Conservation (phyloP, 192 early-diverging fungal species). For the Obelidium mucronatum region DNA sequence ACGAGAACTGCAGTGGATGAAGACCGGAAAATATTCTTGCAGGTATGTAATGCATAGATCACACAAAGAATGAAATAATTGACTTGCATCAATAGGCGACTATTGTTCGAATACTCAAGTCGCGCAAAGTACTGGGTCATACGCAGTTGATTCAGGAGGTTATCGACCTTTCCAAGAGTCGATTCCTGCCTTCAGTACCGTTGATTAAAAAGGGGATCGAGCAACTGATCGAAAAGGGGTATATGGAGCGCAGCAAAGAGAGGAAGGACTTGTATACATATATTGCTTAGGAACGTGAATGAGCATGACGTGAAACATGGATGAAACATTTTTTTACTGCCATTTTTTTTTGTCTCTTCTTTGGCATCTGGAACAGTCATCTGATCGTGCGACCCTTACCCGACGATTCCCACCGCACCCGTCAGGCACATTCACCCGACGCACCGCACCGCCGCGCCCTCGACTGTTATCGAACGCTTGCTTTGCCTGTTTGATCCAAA, state of each 20-base stretch:
- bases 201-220: slow-evolving; percentile 89
- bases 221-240: slow-evolving; percentile 85
- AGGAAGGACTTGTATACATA: slow-evolving; percentile 71
- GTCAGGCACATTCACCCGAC: too few relatives aligned
- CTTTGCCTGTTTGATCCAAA: too few relatives aligned
- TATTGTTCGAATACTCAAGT: slow-evolving; percentile 90
- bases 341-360: neutral
- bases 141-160: slow-evolving; percentile 77
- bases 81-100: slow-evolving; percentile 64
- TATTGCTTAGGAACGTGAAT: slow-evolving; percentile 71
- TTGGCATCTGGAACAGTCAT: neutral
- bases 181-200: slow-evolving; percentile 74
- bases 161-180: slow-evolving; percentile 70
- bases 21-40: slow-evolving; percentile 77
- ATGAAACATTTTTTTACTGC: neutral
- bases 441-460: too few relatives aligned
- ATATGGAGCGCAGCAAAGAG: slow-evolving; percentile 67
- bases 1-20: slow-evolving; percentile 75
- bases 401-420: too few relatives aligned
- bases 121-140: slow-evolving; percentile 71
- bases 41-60: too few relatives aligned
- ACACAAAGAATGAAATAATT: too few relatives aligned
- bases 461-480: too few relatives aligned
- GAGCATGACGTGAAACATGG: neutral
- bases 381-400: neutral